phyloP scores from a whole-genome alignment of 2,329 filamentous ascomycete genomes.

The Fusarium caatingaense region DNA sequence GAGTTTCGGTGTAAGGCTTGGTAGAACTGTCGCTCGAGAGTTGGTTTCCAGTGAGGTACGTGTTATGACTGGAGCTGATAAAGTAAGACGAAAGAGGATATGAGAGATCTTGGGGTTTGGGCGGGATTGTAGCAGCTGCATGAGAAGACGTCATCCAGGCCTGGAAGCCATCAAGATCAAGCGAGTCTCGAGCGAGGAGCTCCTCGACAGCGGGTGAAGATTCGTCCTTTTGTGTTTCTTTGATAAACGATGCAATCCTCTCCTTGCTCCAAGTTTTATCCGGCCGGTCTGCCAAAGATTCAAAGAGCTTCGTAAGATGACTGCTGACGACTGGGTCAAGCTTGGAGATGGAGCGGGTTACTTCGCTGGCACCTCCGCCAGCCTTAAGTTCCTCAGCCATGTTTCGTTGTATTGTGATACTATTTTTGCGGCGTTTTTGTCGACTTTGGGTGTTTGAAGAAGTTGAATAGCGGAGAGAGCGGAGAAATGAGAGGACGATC shows the following conservation, averaged over 20 bases:
- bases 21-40: conserved; percentile 88
- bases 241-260: conserved; percentile 59
- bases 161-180: conserved; percentile 63
- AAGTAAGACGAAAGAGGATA: conserved; percentile 91
- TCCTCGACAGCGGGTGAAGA: conserved; percentile 45
- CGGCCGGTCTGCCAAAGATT: conserved; percentile 55
- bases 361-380: conserved; percentile 60
- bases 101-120: conserved; percentile 66
- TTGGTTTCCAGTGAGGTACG: conserved; percentile 90
- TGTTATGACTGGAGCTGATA: conserved; percentile 95
- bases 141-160: conserved; percentile 67
- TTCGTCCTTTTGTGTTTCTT: conserved; percentile 58
- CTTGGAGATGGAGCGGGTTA: conserved; percentile 54
- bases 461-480: conserved; percentile 19
- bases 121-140: conserved; percentile 56
- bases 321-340: conserved; percentile 55
- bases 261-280: conserved; percentile 58
- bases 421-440: neutral
- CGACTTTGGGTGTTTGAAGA: conserved; percentile 11
- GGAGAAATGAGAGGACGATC: conserved; percentile 34
- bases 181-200: conserved; percentile 47
- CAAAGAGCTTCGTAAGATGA: conserved; percentile 61
- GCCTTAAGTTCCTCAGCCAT: conserved; percentile 51
- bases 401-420: neutral
- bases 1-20: conserved; percentile 85